Evolutionary conservation across 208 protist species (phyloP), one percentile per base, ranked within the genome.

Genomic region (Trypanosoma caninum): DNA sequence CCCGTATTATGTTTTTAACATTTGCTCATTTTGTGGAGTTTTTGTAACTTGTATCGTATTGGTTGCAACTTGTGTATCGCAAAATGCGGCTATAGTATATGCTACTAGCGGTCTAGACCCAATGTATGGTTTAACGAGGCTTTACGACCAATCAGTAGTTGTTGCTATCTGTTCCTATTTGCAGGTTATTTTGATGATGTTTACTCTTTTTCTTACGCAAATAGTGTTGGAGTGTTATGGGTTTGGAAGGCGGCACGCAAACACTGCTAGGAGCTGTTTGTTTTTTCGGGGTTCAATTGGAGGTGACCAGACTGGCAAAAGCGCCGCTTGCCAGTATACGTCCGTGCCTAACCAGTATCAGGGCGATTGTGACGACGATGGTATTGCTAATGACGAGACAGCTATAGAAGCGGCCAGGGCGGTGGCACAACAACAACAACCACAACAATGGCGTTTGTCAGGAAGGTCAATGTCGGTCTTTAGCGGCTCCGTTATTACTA

Each of bases 151-250:
- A 13, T 18, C 37, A 35, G 13, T 44, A 14, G 53, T 58, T 35
- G 42, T 69, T n/a, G 54, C 63, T 30, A 38, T 69, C 16, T 22
- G 40, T 45, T 53, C 46, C 7, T 55, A 58, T 62, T 9, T 69
- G 25, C 63, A 69, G 44, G 23, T 69, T 27, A 58, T 18, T 27
- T 27, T 56, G n/a, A 51, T 69, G 53, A 57, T 51, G 33, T n/a
- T 54, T 7, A 48, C 63, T 23, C 55, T 69, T n/a, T 60, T 53
- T 37, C 47, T 69, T 27, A 53, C 63, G 5, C 52, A 57, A 11
- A 69, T 61, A 25, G 46, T 48, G 4, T 11, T 57, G 53, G 63
- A 34, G 23, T 66, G 60, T 31, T 27, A 58, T 33, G 2, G 50
- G 6, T 40, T 44, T 10, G 53, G 28, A 42, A 2, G 40, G 2